Base-by-base conservation (phyloP, 306 rosid genomes). In the Vicia faba region DNA sequence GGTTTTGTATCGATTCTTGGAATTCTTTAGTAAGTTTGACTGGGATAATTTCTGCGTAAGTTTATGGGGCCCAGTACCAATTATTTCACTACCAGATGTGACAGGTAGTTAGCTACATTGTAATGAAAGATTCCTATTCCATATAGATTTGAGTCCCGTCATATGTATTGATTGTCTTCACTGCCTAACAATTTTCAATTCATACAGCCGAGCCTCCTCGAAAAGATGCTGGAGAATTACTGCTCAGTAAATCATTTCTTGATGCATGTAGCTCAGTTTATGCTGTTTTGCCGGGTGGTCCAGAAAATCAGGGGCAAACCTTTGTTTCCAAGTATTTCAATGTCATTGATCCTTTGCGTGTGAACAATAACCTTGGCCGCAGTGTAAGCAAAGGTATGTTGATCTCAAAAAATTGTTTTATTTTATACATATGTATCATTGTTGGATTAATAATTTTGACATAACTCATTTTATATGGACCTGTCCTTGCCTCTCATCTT, bases 1-100 rank as follows among this genome's bases (percentile, higher is more conserved):
- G 99, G 99, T 95, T 51, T 89, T 95, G 62, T 91, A 88, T 80
- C 92, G 97, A 9, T 95, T 95, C 75, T 81, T 95, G 57, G 99
- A 88, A 87, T 95, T 95, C 41, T 95, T 95, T 64, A 95, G 99
- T 72, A 91, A 91, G 86, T 95, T 88, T 85, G 97, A 95, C 81
- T 95, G 99, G 99, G 97, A 95, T 31, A 91, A 91, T 75, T 95
- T 85, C 72, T 95, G 99, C 20, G 95, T 95, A 64, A 95, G 99
- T 75, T 79, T 95, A 40, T 85, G 96, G 95, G 99, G 99, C 72
- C 99, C 99, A 43, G 99, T 95, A 15, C 91, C 95, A 60, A 81
- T 84, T 70, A 70, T 79, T 81, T 82, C 89, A n/a, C 99, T 95
- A 40, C 99, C 99, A 57, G 97, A 95, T 84, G 91, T 88, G 61